phyloP scores from a whole-genome alignment of 768 basidiomycete genomes.

The Suillus placidus region DNA sequence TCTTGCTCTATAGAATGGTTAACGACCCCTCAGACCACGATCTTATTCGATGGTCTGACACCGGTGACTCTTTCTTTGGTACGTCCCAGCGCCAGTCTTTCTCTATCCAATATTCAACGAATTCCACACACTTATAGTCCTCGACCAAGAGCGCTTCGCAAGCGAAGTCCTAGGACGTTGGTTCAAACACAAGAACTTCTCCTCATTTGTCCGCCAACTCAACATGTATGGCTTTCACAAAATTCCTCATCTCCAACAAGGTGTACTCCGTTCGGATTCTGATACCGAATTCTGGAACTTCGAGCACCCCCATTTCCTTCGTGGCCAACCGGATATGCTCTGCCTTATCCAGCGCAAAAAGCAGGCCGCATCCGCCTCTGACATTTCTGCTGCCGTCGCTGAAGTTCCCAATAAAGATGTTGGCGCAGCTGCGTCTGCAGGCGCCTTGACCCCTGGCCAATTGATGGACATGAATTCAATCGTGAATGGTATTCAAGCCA shows the following conservation, averaged over 20 bases:
- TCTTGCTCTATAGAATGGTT: constrained; percentile 69
- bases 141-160: constrained; percentile 89
- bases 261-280: constrained; percentile 81
- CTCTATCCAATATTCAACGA: not conserved
- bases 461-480: constrained; percentile 78
- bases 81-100: constrained; percentile 17
- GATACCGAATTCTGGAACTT: constrained; percentile 92
- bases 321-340: constrained; percentile 86
- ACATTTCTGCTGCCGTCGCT: constrained; percentile 26
- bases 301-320: constrained; percentile 84
- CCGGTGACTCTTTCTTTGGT: constrained; percentile 94
- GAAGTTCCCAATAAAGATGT: constrained; percentile 21
- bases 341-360: constrained; percentile 88
- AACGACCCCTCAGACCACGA: constrained; percentile 81
- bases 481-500: constrained; percentile 78
- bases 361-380: constrained; percentile 42
- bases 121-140: constrained; percentile 51
- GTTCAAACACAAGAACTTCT: constrained; percentile 99
- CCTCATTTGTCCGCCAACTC: constrained; percentile 90
- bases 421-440: constrained; percentile 20
- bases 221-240: constrained; percentile 99
- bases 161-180: constrained; percentile 87
- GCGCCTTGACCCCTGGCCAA: constrained; percentile 46
- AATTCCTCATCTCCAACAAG: constrained; percentile 95
- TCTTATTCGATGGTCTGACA: constrained; percentile 89